Percentiles rank a stretch among this genome's conserved stretches.
These are phyloP conservation scores for Filosporella fistucella DNA, from an alignment of 495 filamentous ascomycete species.

Conservation along the genomic window DNA sequence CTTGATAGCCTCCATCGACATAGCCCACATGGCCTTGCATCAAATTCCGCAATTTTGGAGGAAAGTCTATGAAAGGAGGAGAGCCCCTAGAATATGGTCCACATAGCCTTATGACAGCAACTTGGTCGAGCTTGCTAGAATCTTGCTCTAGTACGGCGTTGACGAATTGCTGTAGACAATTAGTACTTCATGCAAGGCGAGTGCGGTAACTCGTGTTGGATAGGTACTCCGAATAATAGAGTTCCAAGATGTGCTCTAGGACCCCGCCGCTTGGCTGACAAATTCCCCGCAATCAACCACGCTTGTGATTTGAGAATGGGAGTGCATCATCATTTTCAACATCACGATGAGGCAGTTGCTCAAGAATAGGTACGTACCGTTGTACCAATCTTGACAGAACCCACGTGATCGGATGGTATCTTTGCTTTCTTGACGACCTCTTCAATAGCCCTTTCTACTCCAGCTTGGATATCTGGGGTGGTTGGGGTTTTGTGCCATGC, in stretches of 20 bases:
- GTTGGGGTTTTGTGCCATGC: slow-evolving; percentile 55
- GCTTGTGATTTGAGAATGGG: no score
- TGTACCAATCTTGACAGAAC: slow-evolving; percentile 57
- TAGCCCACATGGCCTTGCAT: slow-evolving; percentile 33
- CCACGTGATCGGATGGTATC: slow-evolving; percentile 36
- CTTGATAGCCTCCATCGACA: slow-evolving; percentile 37
- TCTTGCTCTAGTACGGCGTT: slow-evolving; percentile 47
- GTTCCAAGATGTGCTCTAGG: no score
- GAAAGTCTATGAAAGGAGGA: slow-evolving; percentile 42
- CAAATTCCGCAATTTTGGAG: slow-evolving; percentile 27
- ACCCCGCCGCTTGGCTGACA: no score
- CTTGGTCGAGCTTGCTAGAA: slow-evolving; percentile 35
- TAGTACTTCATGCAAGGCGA: no score
- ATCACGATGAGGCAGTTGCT: no score
- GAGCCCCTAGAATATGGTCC: slow-evolving; percentile 36
- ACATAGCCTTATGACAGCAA: slow-evolving; percentile 44
- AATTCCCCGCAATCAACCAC: no score
- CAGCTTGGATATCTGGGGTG: slow-evolving; percentile 48
- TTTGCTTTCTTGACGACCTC: slow-evolving; percentile 37
- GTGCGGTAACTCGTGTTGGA: no score
- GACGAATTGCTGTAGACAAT: slow-evolving; percentile 37
- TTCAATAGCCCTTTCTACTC: slow-evolving; percentile 46
- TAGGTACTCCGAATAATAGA: no score
- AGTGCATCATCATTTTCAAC: no score
- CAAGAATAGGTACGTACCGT: slow-evolving; percentile 26